These are phyloP conservation scores for Globisporangium irregulare DNA, from an alignment of 352 stramenopile species.

Conservation along the genomic window DNA sequence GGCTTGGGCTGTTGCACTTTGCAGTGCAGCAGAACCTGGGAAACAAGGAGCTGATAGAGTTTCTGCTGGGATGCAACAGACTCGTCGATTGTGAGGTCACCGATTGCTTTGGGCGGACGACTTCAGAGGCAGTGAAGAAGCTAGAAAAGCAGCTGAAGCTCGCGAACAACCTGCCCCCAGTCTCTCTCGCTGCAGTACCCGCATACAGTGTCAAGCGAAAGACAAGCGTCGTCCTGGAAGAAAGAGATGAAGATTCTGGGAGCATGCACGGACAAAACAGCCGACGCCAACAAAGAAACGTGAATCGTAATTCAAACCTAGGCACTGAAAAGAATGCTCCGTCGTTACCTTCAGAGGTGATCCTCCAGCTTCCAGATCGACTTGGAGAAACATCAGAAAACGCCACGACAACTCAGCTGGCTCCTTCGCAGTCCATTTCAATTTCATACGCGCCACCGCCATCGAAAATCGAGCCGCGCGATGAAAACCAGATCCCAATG, in stretches of 20 bases:
- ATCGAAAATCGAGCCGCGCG: not conserved
- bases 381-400: not conserved
- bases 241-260: slow-evolving; percentile 4
- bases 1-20: slow-evolving; percentile 50
- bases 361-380: not conserved
- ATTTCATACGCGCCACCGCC: slow-evolving; percentile 4
- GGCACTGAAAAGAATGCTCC: not conserved
- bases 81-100: slow-evolving; percentile 21
- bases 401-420: not conserved
- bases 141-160: slow-evolving; percentile 14
- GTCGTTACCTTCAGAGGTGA: not conserved
- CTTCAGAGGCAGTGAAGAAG: slow-evolving; percentile 22
- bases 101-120: slow-evolving; percentile 39
- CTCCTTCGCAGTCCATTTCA: slow-evolving; percentile 1
- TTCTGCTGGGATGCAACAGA: slow-evolving; percentile 12
- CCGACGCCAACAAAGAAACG: not conserved
- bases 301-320: not conserved
- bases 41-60: slow-evolving; percentile 16
- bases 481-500: not conserved
- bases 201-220: not conserved
- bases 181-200: not conserved
- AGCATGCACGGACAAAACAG: not conserved
- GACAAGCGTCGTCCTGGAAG: slow-evolving; percentile 17
- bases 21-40: slow-evolving; percentile 20
- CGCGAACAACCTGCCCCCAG: not conserved